Evolutionary conservation across 768 basidiomycete species (phyloP), one percentile per base, ranked within the genome.

Genomic region (Termitomyces sp.): DNA sequence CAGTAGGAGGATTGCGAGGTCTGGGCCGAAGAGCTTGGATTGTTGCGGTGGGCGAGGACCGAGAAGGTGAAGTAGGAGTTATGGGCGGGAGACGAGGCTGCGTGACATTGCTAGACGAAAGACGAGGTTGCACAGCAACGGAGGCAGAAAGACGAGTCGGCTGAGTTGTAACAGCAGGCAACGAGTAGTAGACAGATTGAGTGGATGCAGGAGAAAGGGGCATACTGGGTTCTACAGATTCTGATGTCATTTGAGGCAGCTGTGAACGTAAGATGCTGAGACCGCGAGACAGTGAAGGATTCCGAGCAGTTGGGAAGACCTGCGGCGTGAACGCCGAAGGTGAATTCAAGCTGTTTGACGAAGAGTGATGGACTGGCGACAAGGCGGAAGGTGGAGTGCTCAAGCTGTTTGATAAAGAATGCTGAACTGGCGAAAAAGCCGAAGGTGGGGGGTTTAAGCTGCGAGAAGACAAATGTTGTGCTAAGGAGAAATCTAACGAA

Each of bases 281-380:
- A 51, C 58, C 56, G 24, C 52, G 59, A 48, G 51, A 35, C 22
- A 50, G 45, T 5, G 59, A 62, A 42, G 53, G 65, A 54, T 59
- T 60, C 28, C 53, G 58, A 19, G 58, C 57, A 26, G 52, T 60
- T 10, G 58, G 46, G 17, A 58, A 51, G 7, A 41, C 34, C 14
- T 58, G 47, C 1, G 58, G 50, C 19, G 65, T 59, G n/a, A 64
- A 54, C 26, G 56, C 46, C 19, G 56, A 22, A 34, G 45, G 32
- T n/a, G 56, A 51, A 34, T 42, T 56, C 32, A 52, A 15, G 2
- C 44, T 55, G 22, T 45, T 50, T 5, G 53, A 48, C 28, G 57
- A 55, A 24, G 55, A 57, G n/a, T 53, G 57, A 26, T 59, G 49
- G 17, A 52, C 50, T 22, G 51, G 50, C 17, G 65, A 56, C 17